Evolutionary conservation across 2,329 filamentous ascomycete genomes (phyloP).

Genomic region (Meredithiella fracta): DNA sequence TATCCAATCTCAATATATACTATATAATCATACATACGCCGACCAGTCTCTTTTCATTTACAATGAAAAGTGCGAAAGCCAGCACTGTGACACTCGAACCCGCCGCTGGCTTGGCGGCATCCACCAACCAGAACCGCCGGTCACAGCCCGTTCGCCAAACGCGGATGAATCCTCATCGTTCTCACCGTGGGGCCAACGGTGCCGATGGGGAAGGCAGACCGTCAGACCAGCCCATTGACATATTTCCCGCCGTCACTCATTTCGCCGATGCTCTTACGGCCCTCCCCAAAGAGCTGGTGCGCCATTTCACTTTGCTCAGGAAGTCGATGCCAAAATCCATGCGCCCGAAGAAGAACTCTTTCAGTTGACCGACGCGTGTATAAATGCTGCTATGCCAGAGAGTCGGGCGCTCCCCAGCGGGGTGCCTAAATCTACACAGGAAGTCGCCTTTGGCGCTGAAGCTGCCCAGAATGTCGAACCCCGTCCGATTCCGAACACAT

Average conservation of each 20-base stretch:
- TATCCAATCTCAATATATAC: background rate
- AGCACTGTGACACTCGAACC: constrained; percentile 19
- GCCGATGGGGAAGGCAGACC: constrained; percentile 30
- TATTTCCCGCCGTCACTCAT: constrained; percentile 49
- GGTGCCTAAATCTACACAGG: constrained; percentile 1
- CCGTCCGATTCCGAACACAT: constrained; percentile 26
- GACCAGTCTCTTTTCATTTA: background rate
- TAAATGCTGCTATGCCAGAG: constrained; percentile 24
- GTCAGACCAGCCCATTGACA: constrained; percentile 43
- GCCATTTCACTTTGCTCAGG: constrained; percentile 88
- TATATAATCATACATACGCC: background rate
- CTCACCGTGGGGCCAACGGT: constrained; percentile 24
- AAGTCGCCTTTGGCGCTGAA: constrained; percentile 9
- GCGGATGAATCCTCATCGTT: constrained; percentile 44
- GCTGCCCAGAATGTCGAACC: constrained; percentile 9
- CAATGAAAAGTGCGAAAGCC: constrained; percentile 41
- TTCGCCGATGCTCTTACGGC: constrained; percentile 89
- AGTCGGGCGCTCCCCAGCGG: constrained; percentile 2
- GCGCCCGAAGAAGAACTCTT: constrained; percentile 70
- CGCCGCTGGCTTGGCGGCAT: background rate
- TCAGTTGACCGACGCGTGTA: constrained; percentile 52
- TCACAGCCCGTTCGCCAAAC: constrained; percentile 49
- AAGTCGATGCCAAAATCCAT: constrained; percentile 94
- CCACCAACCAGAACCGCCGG: constrained; percentile 32
- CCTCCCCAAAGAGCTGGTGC: constrained; percentile 83